Evolutionary conservation across 164 flowering plant species (phyloP), one percentile per base, ranked within the genome.

Genomic region (Nelumbo lutea): DNA sequence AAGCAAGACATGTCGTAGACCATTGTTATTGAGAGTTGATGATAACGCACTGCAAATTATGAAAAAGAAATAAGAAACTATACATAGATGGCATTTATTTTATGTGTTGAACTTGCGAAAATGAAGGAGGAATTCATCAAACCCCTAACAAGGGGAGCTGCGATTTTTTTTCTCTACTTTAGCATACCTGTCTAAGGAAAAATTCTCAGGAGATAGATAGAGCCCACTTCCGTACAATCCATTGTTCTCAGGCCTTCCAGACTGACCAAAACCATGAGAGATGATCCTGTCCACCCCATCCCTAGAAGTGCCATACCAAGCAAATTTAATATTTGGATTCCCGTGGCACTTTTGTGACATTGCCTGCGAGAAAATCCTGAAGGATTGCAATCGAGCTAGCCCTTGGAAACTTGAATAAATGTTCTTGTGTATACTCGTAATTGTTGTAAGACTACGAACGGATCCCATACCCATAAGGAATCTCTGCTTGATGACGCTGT

Each of bases 241-340:
- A 14, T 45, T 65, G 13, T 42, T 69, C 14, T 59, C 66, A 39
- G 75, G 66, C 27, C 9, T 47, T 39, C 67, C 69, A 47, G 62
- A 66, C 38, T 60, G 71, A 59, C 76, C 77, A 59, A 90, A 90
- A 0, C 92, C 92, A 81, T 82, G 79, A 1, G 63, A 27, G 0
- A 88, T 0, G 47, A 88, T 77, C 38, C 55, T 64, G 9, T 41
- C 0, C 38, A 88, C 74, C 68, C 77, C 86, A 27, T 76, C 80
- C 73, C 55, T 77, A 0, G 86, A 76, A 60, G 71, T 78, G 46
- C 90, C 88, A 62, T 70, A 87, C 93, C 93, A 90, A 60, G 83
- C 92, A 27, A 58, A 70, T 69, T 69, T 82, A 5, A 86, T 51
- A 64, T 81, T 83, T 7, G 79, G 72, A 56, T 66, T 14, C 5